Evolutionary conservation across 352 stramenopile species (phyloP).

Genomic region (Aphanomyces cochlioides): DNA sequence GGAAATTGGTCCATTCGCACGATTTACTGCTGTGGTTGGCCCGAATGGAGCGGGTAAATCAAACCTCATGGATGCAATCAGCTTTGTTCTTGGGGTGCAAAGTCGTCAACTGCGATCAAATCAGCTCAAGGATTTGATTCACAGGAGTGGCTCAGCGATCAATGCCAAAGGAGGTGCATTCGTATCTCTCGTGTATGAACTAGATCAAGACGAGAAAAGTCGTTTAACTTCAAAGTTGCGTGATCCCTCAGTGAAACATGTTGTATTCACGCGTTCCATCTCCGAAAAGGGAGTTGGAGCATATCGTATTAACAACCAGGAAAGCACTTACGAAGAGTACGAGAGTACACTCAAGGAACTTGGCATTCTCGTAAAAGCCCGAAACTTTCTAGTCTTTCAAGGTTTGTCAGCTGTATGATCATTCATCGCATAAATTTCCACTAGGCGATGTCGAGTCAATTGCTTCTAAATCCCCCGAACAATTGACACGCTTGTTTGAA

Average conservation of each 20-base stretch:
- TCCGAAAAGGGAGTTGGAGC: constrained; percentile 82
- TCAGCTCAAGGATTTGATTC: constrained; percentile 97
- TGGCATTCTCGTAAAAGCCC: constrained; percentile 96
- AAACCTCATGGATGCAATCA: constrained; percentile 95
- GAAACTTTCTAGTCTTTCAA: constrained; percentile 99
- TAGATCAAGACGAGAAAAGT: constrained; percentile 57
- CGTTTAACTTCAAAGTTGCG: constrained; percentile 30
- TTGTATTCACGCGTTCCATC: constrained; percentile 93
- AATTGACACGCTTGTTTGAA: constrained; percentile 97
- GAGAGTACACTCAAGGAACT: constrained; percentile 92
- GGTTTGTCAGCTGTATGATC: constrained; percentile 21
- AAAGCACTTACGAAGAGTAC: constrained; percentile 91
- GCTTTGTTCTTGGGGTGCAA: constrained; percentile 97
- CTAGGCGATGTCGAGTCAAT: constrained; percentile 97
- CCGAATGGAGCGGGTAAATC: constrained; percentile 96
- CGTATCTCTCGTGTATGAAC: constrained; percentile 94
- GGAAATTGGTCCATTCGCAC: constrained; percentile 95
- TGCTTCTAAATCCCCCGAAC: constrained; percentile 91
- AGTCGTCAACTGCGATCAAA: constrained; percentile 93
- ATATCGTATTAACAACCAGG: constrained; percentile 75
- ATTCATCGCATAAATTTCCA: not conserved
- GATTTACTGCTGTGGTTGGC: constrained; percentile 97
- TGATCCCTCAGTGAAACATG: constrained; percentile 43
- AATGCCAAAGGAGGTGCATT: constrained; percentile 53
- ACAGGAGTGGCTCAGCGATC: constrained; percentile 60